These are phyloP conservation scores for Aegilops speltoides DNA, from an alignment of 176 grass and related monocot species.

Conservation along the genomic window DNA sequence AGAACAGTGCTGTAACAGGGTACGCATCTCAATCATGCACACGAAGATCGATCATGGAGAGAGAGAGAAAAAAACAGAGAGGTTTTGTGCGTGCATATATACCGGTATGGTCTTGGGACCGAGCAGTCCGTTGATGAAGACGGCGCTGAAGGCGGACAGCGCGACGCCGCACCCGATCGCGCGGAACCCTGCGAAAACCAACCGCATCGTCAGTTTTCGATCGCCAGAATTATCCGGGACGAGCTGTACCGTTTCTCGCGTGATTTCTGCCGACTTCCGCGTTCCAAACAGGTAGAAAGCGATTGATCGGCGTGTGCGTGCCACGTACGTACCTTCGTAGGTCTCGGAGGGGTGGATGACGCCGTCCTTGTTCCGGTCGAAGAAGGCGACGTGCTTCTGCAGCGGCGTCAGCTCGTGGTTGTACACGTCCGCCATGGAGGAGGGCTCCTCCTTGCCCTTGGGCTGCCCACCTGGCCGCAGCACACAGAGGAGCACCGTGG, in stretches of 20 bases:
- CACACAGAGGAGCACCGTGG: background rate
- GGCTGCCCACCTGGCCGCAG: background rate
- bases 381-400: conserved; percentile 76
- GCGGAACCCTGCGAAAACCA: conserved; percentile 47
- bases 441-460: background rate
- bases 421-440: conserved; percentile 40
- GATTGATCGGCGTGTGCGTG: too few species aligned
- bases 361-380: conserved; percentile 73
- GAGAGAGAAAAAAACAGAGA: background rate
- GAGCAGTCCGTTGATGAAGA: conserved; percentile 59
- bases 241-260: background rate
- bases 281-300: too few species aligned
- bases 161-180: conserved; percentile 53
- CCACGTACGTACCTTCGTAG: conserved; percentile 47
- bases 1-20: background rate
- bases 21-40: background rate
- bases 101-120: conserved; percentile 57
- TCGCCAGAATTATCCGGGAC: background rate
- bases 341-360: conserved; percentile 64
- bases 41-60: background rate
- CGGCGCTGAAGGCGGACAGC: conserved; percentile 35
- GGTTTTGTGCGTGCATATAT: background rate
- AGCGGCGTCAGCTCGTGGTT: conserved; percentile 52
- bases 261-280: background rate
- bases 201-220: background rate